A percentile compares a stretch with the other conserved stretches of the same genome.
Conservation (phyloP, 2,329 filamentous ascomycete species). For the Ustulina deusta region DNA sequence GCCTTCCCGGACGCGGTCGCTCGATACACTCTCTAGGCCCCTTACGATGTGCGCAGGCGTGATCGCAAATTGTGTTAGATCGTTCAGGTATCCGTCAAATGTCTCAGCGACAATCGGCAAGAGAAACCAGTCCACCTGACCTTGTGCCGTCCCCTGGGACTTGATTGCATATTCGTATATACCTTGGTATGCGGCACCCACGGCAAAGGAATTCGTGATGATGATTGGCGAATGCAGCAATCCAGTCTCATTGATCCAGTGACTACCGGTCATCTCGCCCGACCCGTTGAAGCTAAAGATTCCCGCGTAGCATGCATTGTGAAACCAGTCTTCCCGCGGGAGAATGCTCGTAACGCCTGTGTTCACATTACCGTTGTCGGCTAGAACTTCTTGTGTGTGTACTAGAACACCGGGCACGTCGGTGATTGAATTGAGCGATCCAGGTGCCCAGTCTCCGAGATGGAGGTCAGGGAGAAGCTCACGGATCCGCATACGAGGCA, state of each 20-base stretch:
- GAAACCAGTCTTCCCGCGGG: constrained; percentile 59
- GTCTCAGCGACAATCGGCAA: constrained; percentile 72
- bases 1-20: constrained; percentile 68
- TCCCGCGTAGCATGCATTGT: constrained; percentile 60
- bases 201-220: constrained; percentile 68
- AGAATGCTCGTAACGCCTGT: constrained; percentile 65
- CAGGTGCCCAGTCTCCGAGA: constrained; percentile 58
- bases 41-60: constrained; percentile 64
- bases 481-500: constrained; percentile 54
- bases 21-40: constrained; percentile 64
- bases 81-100: constrained; percentile 71
- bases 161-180: constrained; percentile 67
- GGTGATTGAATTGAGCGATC: constrained; percentile 63
- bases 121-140: constrained; percentile 64
- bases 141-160: constrained; percentile 57
- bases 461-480: constrained; percentile 59
- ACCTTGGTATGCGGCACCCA: constrained; percentile 70
- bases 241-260: constrained; percentile 73
- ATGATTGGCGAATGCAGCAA: constrained; percentile 69
- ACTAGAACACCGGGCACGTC: constrained; percentile 63
- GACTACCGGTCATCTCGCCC: constrained; percentile 71
- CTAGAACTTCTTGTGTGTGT: constrained; percentile 59
- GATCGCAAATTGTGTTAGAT: constrained; percentile 67
- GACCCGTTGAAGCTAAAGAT: constrained; percentile 73
- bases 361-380: constrained; percentile 55